phyloP scores from a whole-genome alignment of 1,284 basidiomycete genomes.

The Ceratobasidium sp. region DNA sequence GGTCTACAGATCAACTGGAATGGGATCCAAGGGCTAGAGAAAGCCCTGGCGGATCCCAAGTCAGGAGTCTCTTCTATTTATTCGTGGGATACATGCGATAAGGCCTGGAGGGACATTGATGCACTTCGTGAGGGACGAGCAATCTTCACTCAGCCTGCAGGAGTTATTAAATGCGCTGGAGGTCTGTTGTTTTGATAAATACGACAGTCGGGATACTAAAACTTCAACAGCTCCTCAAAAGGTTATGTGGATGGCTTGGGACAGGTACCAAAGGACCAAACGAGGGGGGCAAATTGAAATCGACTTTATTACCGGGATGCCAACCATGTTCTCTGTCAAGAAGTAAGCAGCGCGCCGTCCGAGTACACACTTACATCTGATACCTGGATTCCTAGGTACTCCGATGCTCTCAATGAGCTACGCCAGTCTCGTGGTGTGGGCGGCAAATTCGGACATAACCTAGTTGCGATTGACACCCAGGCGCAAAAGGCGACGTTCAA shows the following conservation, averaged over 20 bases:
- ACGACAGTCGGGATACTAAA: neutral
- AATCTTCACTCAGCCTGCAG: slow-evolving; percentile 96
- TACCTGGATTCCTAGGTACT: slow-evolving; percentile 81
- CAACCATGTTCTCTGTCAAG: slow-evolving; percentile 85
- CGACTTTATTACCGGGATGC: slow-evolving; percentile 92
- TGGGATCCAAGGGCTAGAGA: slow-evolving; percentile 78
- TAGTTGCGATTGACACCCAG: slow-evolving; percentile 75
- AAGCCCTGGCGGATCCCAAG: slow-evolving; percentile 78
- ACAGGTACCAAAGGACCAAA: slow-evolving; percentile 69
- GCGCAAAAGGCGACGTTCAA: slow-evolving; percentile 88
- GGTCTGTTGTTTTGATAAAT: slow-evolving; percentile 47
- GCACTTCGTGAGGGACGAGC: slow-evolving; percentile 81
- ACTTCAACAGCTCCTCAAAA: slow-evolving; percentile 79
- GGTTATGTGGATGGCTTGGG: slow-evolving; percentile 96
- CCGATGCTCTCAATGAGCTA: slow-evolving; percentile 82
- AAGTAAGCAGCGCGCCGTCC: slow-evolving; percentile 36
- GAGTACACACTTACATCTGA: neutral
- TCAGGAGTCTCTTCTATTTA: slow-evolving; percentile 96
- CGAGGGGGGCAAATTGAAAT: slow-evolving; percentile 71
- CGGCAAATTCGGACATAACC: slow-evolving; percentile 85
- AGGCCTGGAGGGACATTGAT: slow-evolving; percentile 84
- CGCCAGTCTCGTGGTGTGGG: slow-evolving; percentile 83
- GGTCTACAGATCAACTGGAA: slow-evolving; percentile 90
- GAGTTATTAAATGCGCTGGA: slow-evolving; percentile 94
- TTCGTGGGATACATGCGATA: slow-evolving; percentile 86